Evolutionary conservation across 495 filamentous ascomycete species (phyloP).

Genomic region (Podospora tetraspora): DNA sequence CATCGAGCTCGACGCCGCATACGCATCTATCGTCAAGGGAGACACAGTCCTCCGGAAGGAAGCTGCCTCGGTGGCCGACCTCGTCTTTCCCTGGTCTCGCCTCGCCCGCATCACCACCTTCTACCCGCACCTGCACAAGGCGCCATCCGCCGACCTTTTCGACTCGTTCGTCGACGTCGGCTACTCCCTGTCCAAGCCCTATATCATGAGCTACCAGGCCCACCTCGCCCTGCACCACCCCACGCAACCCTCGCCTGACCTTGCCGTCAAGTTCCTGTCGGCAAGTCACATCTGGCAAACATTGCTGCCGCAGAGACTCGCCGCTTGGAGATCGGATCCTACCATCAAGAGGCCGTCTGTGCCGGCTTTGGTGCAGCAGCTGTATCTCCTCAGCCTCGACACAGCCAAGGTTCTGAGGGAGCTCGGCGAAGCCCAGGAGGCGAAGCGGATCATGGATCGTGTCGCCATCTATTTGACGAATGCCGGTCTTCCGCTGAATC

Average conservation of each 20-base stretch:
- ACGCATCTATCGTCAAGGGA: conserved; percentile 29
- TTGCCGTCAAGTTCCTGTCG: conserved; percentile 32
- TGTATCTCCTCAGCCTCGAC: conserved; percentile 23
- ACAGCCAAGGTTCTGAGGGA: conserved; percentile 22
- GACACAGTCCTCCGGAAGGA: conserved; percentile 23
- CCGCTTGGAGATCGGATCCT: neutral
- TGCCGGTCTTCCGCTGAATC: neutral
- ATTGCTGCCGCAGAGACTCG: neutral
- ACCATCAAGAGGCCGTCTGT: neutral
- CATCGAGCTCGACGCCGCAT: conserved; percentile 32
- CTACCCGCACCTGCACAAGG: conserved; percentile 23
- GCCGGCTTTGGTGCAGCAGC: neutral
- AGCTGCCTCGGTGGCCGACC: neutral
- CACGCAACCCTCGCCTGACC: conserved; percentile 28
- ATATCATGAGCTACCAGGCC: conserved; percentile 23
- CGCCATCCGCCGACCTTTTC: conserved; percentile 32
- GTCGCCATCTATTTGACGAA: neutral
- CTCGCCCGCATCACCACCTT: conserved; percentile 35
- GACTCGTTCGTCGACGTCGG: conserved; percentile 37
- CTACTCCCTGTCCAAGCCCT: conserved; percentile 5
- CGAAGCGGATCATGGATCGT: conserved; percentile 17
- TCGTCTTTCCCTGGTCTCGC: conserved; percentile 25
- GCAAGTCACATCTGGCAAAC: conserved; percentile 7
- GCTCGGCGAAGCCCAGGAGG: conserved; percentile 14
- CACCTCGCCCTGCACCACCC: conserved; percentile 44